A percentile compares a stretch with the other conserved stretches of the same genome.
phyloP scores from a whole-genome alignment of 2,329 filamentous ascomycete species.

The Falciphora oryzae region DNA sequence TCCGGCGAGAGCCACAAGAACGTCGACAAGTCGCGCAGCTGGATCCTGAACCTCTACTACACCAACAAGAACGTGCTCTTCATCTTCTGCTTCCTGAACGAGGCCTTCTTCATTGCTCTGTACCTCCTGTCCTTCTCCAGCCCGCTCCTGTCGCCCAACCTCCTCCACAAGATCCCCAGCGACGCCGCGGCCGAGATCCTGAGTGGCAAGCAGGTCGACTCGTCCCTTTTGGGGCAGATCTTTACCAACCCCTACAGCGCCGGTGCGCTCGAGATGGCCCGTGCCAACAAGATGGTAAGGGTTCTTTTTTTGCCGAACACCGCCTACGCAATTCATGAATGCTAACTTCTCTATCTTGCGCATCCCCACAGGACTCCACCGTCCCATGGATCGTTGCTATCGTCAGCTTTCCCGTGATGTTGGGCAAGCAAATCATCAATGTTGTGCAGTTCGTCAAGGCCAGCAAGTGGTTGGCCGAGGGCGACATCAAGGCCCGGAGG shows the following conservation, averaged over 20 bases:
- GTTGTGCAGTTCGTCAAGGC: conserved; percentile 91
- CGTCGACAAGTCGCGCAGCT: conserved; percentile 80
- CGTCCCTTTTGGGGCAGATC: conserved; percentile 64
- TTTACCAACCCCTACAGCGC: conserved; percentile 90
- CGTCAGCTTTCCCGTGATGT: conserved; percentile 81
- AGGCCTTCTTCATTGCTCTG: conserved; percentile 95
- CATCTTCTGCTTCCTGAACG: conserved; percentile 82
- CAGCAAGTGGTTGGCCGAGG: conserved; percentile 85
- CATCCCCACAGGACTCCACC: conserved; percentile 22
- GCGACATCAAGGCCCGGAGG: conserved; percentile 65
- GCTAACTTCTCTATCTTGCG: neutral
- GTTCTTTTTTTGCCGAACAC: conserved; percentile 21
- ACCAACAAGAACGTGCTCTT: conserved; percentile 95
- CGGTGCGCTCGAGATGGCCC: conserved; percentile 83
- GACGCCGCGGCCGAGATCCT: conserved; percentile 46
- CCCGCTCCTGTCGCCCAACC: conserved; percentile 78
- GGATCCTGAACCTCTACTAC: conserved; percentile 92
- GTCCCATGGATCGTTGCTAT: conserved; percentile 75
- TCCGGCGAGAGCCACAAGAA: conserved; percentile 84
- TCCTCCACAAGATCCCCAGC: conserved; percentile 58
- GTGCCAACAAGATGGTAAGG: conserved; percentile 87
- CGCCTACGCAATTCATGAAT: neutral
- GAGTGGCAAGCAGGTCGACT: conserved; percentile 62
- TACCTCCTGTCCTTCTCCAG: conserved; percentile 97
- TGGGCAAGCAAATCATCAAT: conserved; percentile 89